Evolutionary conservation across 352 stramenopile genomes (phyloP).

Genomic region (Thalassiosira exigua): DNA sequence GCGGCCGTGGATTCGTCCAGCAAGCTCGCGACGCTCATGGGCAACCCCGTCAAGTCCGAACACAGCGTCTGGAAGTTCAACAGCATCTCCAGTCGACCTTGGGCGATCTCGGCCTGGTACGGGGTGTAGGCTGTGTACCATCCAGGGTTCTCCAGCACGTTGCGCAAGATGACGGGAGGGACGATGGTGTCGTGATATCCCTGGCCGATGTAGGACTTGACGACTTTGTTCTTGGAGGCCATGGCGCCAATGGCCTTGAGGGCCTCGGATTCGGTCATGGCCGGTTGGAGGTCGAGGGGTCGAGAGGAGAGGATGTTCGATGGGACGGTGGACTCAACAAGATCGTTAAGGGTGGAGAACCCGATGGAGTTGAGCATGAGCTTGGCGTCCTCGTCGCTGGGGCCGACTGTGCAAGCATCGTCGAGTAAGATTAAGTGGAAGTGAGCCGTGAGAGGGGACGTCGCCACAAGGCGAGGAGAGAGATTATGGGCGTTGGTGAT

Average conservation of each 20-base stretch:
- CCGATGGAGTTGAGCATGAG: conserved; percentile 93
- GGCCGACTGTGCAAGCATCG: too few species aligned
- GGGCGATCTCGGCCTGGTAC: conserved; percentile 99
- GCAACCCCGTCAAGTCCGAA: conserved; percentile 94
- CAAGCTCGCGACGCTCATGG: conserved; percentile 96
- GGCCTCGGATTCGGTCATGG: conserved; percentile 92
- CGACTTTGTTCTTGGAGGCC: conserved; percentile 94
- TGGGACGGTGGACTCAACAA: conserved; percentile 95
- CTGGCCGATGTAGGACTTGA: conserved; percentile 96
- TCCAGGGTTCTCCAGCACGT: conserved; percentile 97
- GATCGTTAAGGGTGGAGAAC: conserved; percentile 92
- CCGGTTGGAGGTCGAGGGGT: conserved; percentile 79
- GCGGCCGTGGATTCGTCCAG: conserved; percentile 99
- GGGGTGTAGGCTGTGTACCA: conserved; percentile 99
- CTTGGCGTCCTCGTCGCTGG: conserved; percentile 88
- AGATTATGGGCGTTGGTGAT: too few species aligned
- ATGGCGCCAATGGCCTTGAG: conserved; percentile 90
- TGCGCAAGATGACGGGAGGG: conserved; percentile 94
- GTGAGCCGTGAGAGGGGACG: too few species aligned
- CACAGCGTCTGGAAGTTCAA: conserved; percentile 99
- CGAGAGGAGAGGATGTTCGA: conserved; percentile 89
- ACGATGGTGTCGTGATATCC: conserved; percentile 98
- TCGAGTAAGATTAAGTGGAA: too few species aligned
- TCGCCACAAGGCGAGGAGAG: too few species aligned
- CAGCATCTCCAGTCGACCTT: conserved; percentile 98